Evolutionary conservation across 805 yeast species (phyloP).

Genomic region (Komagataella phaffii): DNA sequence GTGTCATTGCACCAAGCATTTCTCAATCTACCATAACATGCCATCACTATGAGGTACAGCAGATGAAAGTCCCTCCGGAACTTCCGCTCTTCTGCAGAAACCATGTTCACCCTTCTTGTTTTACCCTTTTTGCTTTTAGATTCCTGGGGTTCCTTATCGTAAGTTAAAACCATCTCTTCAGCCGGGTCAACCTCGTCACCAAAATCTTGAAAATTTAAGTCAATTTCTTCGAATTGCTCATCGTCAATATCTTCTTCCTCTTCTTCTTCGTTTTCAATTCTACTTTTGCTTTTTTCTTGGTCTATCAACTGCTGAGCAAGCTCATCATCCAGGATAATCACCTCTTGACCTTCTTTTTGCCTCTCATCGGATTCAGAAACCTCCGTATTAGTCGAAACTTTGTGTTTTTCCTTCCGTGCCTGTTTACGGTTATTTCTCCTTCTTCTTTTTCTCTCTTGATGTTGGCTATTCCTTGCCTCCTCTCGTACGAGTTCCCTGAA

Average conservation of each 20-base stretch:
- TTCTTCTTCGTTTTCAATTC: slow-evolving; percentile 10
- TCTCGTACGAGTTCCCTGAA: not conserved
- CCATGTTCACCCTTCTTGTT: slow-evolving; percentile 18
- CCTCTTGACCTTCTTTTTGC: not conserved
- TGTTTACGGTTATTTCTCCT: not conserved
- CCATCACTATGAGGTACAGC: slow-evolving; percentile 40
- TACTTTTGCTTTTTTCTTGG: not conserved
- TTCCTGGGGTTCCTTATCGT: slow-evolving; percentile 3
- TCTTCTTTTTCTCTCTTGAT: not conserved
- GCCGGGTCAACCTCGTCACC: slow-evolving; percentile 16
- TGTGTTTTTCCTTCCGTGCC: not conserved
- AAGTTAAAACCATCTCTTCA: not conserved
- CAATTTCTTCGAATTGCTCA: slow-evolving; percentile 27
- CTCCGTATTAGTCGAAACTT: not conserved
- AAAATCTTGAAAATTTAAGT: slow-evolving; percentile 16
- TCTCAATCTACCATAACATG: slow-evolving; percentile 53
- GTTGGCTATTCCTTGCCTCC: not conserved
- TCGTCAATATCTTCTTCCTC: slow-evolving; percentile 18
- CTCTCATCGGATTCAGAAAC: not conserved
- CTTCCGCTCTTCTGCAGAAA: slow-evolving; percentile 41
- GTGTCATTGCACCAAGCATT: slow-evolving; percentile 62
- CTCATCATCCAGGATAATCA: not conserved
- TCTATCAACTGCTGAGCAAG: not conserved
- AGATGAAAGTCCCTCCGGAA: slow-evolving; percentile 44
- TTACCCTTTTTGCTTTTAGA: slow-evolving; percentile 10